Evolutionary conservation across 1,139 yeast genomes (phyloP).

Genomic region (Suhomyces anneliseae): DNA sequence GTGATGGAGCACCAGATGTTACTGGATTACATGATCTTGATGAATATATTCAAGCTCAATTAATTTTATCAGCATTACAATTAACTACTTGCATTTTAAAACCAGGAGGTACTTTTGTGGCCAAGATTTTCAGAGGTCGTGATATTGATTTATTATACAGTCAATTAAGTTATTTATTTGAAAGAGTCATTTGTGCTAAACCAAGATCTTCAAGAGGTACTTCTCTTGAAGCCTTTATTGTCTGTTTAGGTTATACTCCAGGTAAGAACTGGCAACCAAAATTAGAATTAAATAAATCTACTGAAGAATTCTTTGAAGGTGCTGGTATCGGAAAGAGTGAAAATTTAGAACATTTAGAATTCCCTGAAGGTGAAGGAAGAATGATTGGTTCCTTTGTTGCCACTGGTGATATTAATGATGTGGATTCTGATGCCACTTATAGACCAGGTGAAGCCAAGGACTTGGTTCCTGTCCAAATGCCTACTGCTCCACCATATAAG

Average conservation of each 20-base stretch:
- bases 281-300: slow-evolving; percentile 56
- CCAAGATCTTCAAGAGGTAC: slow-evolving; percentile 95
- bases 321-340: slow-evolving; percentile 57
- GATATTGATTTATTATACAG: slow-evolving; percentile 90
- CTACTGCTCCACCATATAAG: slow-evolving; percentile 96
- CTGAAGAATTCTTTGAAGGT: slow-evolving; percentile 79
- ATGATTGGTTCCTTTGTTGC: slow-evolving; percentile 85
- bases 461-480: slow-evolving; percentile 88
- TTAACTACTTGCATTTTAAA: slow-evolving; percentile 83
- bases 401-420: slow-evolving; percentile 85
- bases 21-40: slow-evolving; percentile 96
- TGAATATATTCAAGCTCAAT: slow-evolving; percentile 94
- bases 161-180: slow-evolving; percentile 82
- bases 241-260: slow-evolving; percentile 84
- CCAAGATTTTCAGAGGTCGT: slow-evolving; percentile 93
- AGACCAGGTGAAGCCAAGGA: slow-evolving; percentile 54
- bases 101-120: slow-evolving; percentile 91
- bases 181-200: slow-evolving; percentile 87
- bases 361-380: slow-evolving; percentile 58
- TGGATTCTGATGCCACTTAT: slow-evolving; percentile 95
- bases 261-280: slow-evolving; percentile 79
- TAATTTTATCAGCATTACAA: slow-evolving; percentile 86
- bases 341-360: slow-evolving; percentile 41
- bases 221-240: slow-evolving; percentile 89
- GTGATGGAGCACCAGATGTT: slow-evolving; percentile 99